Evolutionary conservation across 495 filamentous ascomycete genomes (phyloP), one percentile per base, ranked within the genome.

Genomic region (Coniosporium apollinis): DNA sequence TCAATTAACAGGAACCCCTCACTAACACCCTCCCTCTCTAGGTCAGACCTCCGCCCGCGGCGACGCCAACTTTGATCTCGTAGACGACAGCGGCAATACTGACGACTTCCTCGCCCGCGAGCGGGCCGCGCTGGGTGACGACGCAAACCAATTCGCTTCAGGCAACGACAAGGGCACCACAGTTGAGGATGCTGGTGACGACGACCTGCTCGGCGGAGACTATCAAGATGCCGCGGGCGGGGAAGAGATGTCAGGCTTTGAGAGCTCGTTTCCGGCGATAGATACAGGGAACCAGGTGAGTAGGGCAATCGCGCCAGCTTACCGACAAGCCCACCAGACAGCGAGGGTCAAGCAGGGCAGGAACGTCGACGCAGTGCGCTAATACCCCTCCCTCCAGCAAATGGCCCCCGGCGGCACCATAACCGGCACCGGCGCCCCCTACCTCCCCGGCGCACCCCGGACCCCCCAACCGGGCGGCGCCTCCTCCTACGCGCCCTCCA

Each of bases 81-180:
- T 64, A 29, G 57, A 51, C 20, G 56, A 48, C 19, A 38, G 53
- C 33, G 58, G 68, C 6, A 70, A 46, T 25, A 45, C 69, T 43
- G 67, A 72, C 47, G 84, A 93, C 55, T 94, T 97, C 60, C 73
- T 94, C 8, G 69, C 76, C 46, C 79, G 89, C 33, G 89, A 97
- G 54, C 76, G 82, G 36, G 86, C 85, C 4, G 61, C 75, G 10
- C 72, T 96, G 3, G 89, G 89, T 33, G 91, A 91, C 46, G 87
- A 94, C 52, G 89, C 89, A 33, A 69, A 79, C 39, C 82, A 85
- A 62, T 97, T 97, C 52, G 71, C 80, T 26, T 77, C 83, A 16
- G 57, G 76, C 31, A 70, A 76, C 50, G 84, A 94, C 56, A 74
- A 71, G 41, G 67, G 62, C 42, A 57, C 60, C 28, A 57, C 56